phyloP scores from a whole-genome alignment of 495 filamentous ascomycete species.

The Opeltia flavorubescens region DNA sequence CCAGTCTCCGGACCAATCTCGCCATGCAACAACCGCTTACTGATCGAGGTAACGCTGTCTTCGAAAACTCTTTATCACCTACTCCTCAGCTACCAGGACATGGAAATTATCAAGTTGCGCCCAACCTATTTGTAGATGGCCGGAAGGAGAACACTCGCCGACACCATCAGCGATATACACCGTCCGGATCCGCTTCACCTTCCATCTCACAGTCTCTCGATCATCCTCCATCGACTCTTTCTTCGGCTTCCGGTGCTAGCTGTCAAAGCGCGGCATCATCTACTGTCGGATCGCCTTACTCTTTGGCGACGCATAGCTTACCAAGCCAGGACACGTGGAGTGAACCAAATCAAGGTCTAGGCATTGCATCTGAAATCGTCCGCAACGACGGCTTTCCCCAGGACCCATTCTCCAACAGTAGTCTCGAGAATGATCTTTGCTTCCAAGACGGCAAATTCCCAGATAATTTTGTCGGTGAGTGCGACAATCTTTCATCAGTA shows the following conservation, averaged over 20 bases:
- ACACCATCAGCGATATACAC: constrained; percentile 5
- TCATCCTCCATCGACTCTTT: constrained; percentile 42
- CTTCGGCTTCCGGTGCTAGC: constrained; percentile 62
- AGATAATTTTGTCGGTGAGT: constrained; percentile 72
- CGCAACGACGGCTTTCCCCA: constrained; percentile 42
- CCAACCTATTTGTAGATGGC: constrained; percentile 3
- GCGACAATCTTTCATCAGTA: constrained; percentile 21
- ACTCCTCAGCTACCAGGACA: neutral
- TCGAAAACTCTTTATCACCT: neutral
- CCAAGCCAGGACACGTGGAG: constrained; percentile 46
- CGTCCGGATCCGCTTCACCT: constrained; percentile 16
- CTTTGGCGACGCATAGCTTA: constrained; percentile 42
- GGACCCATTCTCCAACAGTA: constrained; percentile 23
- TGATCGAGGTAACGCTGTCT: neutral
- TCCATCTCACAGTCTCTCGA: constrained; percentile 23
- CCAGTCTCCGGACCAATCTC: constrained; percentile 1
- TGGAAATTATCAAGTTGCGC: constrained; percentile 4
- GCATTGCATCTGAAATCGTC: constrained; percentile 52
- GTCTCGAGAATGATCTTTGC: constrained; percentile 40
- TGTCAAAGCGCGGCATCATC: constrained; percentile 61
- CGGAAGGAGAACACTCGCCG: constrained; percentile 4
- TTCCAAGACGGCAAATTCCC: constrained; percentile 46
- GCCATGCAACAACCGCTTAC: constrained; percentile 7
- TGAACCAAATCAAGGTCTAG: constrained; percentile 45
- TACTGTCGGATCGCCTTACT: constrained; percentile 67